A percentile compares a stretch with the other conserved stretches of the same genome.
phyloP scores from a whole-genome alignment of 257 asterid species.

The Solanum chilense region DNA sequence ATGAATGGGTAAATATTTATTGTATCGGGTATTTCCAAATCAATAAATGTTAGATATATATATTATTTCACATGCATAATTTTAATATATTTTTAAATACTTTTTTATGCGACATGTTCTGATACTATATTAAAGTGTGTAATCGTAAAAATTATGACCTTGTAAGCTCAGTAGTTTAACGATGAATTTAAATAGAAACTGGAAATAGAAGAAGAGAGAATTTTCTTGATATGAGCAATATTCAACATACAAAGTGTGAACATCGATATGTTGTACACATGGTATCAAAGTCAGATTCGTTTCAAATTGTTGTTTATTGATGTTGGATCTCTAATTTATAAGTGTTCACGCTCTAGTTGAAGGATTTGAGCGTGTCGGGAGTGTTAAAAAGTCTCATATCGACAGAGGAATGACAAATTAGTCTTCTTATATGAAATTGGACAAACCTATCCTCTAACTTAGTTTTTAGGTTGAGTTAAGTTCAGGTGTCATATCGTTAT shows the following conservation, averaged over 20 bases:
- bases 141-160: neutral
- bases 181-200: neutral
- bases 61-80: neutral
- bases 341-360: neutral
- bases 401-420: neutral
- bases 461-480: neutral
- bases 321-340: no score
- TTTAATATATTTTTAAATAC: no score
- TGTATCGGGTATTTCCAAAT: no score
- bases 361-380: neutral
- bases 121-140: neutral
- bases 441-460: neutral
- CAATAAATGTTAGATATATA: neutral
- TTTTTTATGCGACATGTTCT: no score
- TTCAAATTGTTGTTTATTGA: neutral
- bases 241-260: neutral
- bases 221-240: neutral
- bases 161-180: neutral
- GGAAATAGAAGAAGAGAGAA: neutral
- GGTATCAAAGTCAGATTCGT: neutral
- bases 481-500: neutral
- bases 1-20: neutral
- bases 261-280: no score
- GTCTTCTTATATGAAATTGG: neutral
- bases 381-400: neutral